These are phyloP conservation scores for Rhynchospora tenuis DNA, from an alignment of 176 grass and related monocot species.

Conservation along the genomic window DNA sequence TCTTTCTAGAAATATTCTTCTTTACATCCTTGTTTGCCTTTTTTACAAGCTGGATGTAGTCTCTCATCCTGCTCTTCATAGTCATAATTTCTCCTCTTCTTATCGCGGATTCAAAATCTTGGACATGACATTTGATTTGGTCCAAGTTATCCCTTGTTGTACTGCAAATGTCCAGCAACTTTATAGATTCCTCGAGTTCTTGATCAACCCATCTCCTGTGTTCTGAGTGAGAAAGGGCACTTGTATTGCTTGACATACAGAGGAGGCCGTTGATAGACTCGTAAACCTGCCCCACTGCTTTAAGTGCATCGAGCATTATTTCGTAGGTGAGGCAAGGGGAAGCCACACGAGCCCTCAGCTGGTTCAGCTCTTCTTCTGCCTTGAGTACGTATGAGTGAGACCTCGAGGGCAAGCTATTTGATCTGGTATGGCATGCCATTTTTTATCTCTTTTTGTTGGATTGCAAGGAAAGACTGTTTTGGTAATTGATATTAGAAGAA, in stretches of 20 bases:
- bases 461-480: constrained; percentile 13
- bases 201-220: constrained; percentile 18
- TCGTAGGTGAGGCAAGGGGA: neutral
- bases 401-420: constrained; percentile 21
- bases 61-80: constrained; percentile 25
- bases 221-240: neutral
- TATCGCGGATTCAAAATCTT: neutral
- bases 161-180: constrained; percentile 9
- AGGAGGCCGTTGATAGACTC: constrained; percentile 26
- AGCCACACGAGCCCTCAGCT: constrained; percentile 11
- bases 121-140: constrained; percentile 11
- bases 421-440: constrained; percentile 13
- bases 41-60: constrained; percentile 27
- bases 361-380: constrained; percentile 22
- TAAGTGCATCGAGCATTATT: neutral
- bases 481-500: constrained; percentile 8
- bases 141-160: constrained; percentile 6
- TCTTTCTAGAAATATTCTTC: constrained; percentile 24
- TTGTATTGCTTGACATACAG: constrained; percentile 9
- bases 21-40: constrained; percentile 49
- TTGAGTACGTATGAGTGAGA: constrained; percentile 9
- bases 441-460: neutral
- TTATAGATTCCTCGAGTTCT: constrained; percentile 9
- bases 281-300: constrained; percentile 2
- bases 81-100: constrained; percentile 21